phyloP scores from a whole-genome alignment of 192 early-diverging fungal genomes.

The Funneliformis geosporum region DNA sequence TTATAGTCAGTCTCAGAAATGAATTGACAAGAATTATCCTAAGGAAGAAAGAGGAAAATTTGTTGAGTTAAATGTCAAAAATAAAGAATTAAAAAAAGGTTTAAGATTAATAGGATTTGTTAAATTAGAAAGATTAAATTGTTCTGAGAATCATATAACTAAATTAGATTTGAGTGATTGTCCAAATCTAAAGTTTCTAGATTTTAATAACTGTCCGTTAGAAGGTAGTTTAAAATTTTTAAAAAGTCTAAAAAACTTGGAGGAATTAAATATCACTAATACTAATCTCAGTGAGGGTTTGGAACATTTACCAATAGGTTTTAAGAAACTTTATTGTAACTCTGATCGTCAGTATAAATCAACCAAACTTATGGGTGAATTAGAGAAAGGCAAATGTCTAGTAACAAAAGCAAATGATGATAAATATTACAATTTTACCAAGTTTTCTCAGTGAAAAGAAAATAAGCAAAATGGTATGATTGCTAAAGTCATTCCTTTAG shows the following conservation, averaged over 20 bases:
- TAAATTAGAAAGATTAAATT: background rate
- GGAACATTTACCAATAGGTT: too few species aligned
- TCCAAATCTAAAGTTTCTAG: background rate
- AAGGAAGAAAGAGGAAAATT: background rate
- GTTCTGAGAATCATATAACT: background rate
- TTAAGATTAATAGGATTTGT: background rate
- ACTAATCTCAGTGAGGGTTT: too few species aligned
- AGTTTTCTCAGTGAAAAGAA: too few species aligned
- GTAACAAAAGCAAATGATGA: too few species aligned
- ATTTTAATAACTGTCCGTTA: background rate
- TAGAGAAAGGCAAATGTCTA: too few species aligned
- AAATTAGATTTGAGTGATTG: conserved; percentile 4
- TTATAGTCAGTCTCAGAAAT: background rate
- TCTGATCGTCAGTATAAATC: too few species aligned
- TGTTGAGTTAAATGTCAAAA: background rate
- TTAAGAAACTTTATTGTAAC: too few species aligned
- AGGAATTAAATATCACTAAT: conserved; percentile 3
- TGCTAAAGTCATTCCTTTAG: background rate
- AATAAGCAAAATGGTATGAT: background rate
- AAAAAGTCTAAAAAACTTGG: too few species aligned
- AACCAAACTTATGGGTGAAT: too few species aligned
- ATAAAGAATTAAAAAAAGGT: background rate
- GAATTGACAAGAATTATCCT: conserved; percentile 6
- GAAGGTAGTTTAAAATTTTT: conserved; percentile 6
- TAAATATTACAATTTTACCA: too few species aligned